Percentiles rank a stretch among this genome's conserved stretches.
These are phyloP conservation scores for Talaromyces wortmannii DNA, from an alignment of 495 filamentous ascomycete genomes.

Conservation along the genomic window DNA sequence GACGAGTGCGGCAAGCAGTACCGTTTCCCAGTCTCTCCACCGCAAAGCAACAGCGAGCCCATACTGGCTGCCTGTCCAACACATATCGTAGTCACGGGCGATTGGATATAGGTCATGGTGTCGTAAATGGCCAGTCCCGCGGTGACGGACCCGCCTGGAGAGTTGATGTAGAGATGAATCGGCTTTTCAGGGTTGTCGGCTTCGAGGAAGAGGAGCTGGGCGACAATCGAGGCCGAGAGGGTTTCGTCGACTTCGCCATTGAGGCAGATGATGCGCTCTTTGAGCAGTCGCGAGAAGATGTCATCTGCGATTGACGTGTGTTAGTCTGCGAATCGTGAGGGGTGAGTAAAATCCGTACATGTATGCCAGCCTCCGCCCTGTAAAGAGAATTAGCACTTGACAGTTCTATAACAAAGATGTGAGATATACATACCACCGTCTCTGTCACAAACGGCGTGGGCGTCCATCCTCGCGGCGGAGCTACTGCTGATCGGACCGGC, in stretches of 20 bases:
- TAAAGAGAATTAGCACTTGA: slow-evolving; percentile 24
- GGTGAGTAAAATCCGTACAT: slow-evolving; percentile 45
- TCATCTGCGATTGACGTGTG: slow-evolving; percentile 48
- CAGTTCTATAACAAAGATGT: slow-evolving; percentile 9
- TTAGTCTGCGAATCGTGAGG: background rate
- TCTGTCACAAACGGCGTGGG: slow-evolving; percentile 72
- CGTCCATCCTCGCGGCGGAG: slow-evolving; percentile 47
- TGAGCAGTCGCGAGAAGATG: slow-evolving; percentile 74
- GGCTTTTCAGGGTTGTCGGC: slow-evolving; percentile 90
- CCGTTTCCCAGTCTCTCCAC: slow-evolving; percentile 76
- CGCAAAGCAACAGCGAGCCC: slow-evolving; percentile 83
- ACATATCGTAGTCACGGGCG: slow-evolving; percentile 89
- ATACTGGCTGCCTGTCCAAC: slow-evolving; percentile 92
- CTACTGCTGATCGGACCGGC: slow-evolving; percentile 12
- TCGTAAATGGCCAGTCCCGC: slow-evolving; percentile 95
- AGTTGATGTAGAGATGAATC: slow-evolving; percentile 97
- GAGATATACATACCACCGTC: slow-evolving; percentile 59
- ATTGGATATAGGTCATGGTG: slow-evolving; percentile 95
- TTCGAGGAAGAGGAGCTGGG: slow-evolving; percentile 96
- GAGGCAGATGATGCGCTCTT: slow-evolving; percentile 94
- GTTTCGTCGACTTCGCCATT: slow-evolving; percentile 88
- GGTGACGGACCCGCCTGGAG: slow-evolving; percentile 91
- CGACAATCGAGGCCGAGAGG: slow-evolving; percentile 83
- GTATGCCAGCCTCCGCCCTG: slow-evolving; percentile 89
- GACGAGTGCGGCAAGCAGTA: slow-evolving; percentile 86